These are phyloP conservation scores for Irpex rosettiformis DNA, from an alignment of 1,284 basidiomycete genomes.

Conservation along the genomic window DNA sequence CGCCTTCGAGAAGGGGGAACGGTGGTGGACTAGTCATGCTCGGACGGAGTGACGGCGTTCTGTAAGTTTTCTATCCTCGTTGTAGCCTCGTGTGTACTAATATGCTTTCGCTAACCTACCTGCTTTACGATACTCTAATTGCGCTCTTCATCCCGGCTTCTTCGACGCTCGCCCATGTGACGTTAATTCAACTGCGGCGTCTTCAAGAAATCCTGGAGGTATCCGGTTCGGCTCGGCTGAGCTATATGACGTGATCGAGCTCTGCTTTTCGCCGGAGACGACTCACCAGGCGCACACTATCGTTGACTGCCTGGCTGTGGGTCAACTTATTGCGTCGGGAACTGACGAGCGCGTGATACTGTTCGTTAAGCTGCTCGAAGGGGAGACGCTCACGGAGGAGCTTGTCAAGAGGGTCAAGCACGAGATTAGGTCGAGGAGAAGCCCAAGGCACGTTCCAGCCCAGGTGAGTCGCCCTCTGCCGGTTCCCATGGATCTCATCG, in stretches of 20 bases:
- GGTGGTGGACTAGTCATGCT: constrained; percentile 82
- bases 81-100: background rate
- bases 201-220: constrained; percentile 72
- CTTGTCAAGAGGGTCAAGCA: constrained; percentile 58
- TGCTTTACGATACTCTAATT: background rate
- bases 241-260: constrained; percentile 80
- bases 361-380: constrained; percentile 71
- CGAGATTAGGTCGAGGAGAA: constrained; percentile 64
- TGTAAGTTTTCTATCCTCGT: constrained; percentile 43
- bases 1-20: constrained; percentile 61
- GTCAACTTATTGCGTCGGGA: constrained; percentile 66
- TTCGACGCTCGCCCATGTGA: background rate
- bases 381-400: constrained; percentile 45
- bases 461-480: constrained; percentile 39
- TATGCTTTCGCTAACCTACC: background rate
- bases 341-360: constrained; percentile 82
- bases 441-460: constrained; percentile 72
- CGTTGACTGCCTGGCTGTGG: constrained; percentile 73
- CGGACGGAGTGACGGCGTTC: constrained; percentile 79
- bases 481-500: background rate
- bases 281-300: constrained; percentile 45
- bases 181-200: background rate
- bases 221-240: constrained; percentile 85
- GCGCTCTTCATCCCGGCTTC: constrained; percentile 12
- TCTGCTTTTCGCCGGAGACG: constrained; percentile 44